Evolutionary conservation across 1,284 basidiomycete species (phyloP).

Genomic region (Binderoboletus segoi): DNA sequence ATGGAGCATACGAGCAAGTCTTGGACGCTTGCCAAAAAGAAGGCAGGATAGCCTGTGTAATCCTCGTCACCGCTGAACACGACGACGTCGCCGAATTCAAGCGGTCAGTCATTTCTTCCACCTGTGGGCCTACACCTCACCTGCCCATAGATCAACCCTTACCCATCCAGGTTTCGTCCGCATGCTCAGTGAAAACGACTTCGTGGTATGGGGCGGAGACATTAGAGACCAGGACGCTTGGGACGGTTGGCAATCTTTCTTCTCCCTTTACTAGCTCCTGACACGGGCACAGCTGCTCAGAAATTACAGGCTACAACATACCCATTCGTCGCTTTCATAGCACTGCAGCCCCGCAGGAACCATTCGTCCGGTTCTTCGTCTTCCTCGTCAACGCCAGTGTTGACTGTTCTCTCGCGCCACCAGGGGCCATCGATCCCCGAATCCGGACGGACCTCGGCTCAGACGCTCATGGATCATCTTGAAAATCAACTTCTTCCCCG

Average conservation of each 20-base stretch:
- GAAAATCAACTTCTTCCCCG: slow-evolving; percentile 76
- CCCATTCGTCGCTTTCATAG: slow-evolving; percentile 89
- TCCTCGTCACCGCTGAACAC: slow-evolving; percentile 90
- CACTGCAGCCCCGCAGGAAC: slow-evolving; percentile 74
- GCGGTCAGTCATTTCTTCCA: slow-evolving; percentile 45
- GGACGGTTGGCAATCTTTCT: slow-evolving; percentile 58
- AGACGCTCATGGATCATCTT: slow-evolving; percentile 66
- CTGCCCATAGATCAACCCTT: slow-evolving; percentile 63
- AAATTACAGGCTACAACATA: slow-evolving; percentile 90
- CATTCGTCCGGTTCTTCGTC: slow-evolving; percentile 42
- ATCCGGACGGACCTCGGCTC: slow-evolving; percentile 60
- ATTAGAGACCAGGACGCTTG: slow-evolving; percentile 82
- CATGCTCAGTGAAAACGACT: slow-evolving; percentile 57
- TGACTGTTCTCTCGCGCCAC: slow-evolving; percentile 84
- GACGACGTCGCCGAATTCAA: slow-evolving; percentile 89
- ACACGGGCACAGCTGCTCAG: slow-evolving; percentile 63
- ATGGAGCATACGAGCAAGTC: slow-evolving; percentile 84
- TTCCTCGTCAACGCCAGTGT: slow-evolving; percentile 47
- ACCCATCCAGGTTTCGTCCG: slow-evolving; percentile 67
- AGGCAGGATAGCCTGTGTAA: slow-evolving; percentile 73
- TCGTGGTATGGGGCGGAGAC: slow-evolving; percentile 78
- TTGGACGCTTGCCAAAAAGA: slow-evolving; percentile 73
- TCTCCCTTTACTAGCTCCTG: neutral
- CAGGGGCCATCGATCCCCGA: slow-evolving; percentile 63
- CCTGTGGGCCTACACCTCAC: slow-evolving; percentile 1